These are phyloP conservation scores for Brassica nigra DNA, from an alignment of 345 rosid species.

Conservation along the genomic window DNA sequence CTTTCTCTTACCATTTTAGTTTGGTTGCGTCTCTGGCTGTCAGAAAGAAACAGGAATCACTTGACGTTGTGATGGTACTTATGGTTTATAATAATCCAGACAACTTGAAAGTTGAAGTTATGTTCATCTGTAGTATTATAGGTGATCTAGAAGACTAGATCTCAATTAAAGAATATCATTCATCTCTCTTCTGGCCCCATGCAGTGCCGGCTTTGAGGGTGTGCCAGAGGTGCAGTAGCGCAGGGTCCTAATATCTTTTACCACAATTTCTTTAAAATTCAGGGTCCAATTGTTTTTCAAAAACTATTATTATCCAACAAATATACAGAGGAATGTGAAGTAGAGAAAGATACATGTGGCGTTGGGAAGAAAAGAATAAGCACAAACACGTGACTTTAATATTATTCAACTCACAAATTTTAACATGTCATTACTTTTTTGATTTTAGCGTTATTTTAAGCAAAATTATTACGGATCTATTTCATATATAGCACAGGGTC, in stretches of 20 bases:
- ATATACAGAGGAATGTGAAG: not conserved
- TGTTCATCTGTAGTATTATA: not conserved
- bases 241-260: not conserved
- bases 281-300: not conserved
- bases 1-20: slow-evolving; percentile 8
- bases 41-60: slow-evolving; percentile 53
- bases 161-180: not conserved
- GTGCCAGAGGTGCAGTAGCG: not conserved
- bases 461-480: not conserved
- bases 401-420: not conserved
- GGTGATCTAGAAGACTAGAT: not conserved
- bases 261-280: not conserved
- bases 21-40: slow-evolving; percentile 44
- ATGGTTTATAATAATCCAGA: slow-evolving; percentile 60
- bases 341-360: not conserved
- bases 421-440: not conserved
- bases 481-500: not conserved
- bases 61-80: slow-evolving; percentile 52
- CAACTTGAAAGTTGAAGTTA: slow-evolving; percentile 51
- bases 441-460: not conserved
- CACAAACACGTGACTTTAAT: not conserved
- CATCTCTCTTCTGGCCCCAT: not conserved
- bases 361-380: not conserved
- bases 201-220: not conserved
- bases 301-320: not conserved